Evolutionary conservation across 1,284 basidiomycete species (phyloP), one percentile per base, ranked within the genome.

Genomic region (Sanghuangporus baumii): DNA sequence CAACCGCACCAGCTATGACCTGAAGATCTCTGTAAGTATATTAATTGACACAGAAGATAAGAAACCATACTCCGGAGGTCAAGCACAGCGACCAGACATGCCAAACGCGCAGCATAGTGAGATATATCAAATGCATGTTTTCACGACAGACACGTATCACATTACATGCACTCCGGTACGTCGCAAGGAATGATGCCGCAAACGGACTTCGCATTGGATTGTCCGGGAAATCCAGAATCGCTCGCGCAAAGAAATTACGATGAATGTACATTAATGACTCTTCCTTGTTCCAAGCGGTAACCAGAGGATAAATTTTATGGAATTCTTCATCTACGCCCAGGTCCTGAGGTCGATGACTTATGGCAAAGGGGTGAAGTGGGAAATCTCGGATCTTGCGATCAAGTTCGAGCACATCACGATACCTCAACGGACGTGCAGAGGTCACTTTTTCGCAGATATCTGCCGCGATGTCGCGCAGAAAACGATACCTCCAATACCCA

Each of bases 1-100:
- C 66, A 23, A 68, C 63, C 2, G 67, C 65, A 18, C 66, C 67
- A 2, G 67, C 57, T 54, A 68, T 65, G 46, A 66, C 47, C 64
- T 65, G 41, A 41, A 36, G 26, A 20, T 14, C 23, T 51, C 48
- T 9, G 7, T 23, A 11, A 31, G 2, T 14, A 14, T 41, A 38
- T 52, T 34, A 7, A 12, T 56, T 37, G 8, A 20, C 20, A 12
- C 31, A 23, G 20, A 36, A 7, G n/a, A 8, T 20, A 55, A 43
- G 26, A 41, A 38, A 51, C 26, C 52, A 20, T 57, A 62, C 58
- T 16, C 51, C 47, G 18, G 34, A 55, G 16, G 58, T 18, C 9
- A 63, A 41, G 23, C 41, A 46, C 18, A 55, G 48, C 16, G 56
- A 18, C 61, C 61, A 63, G 8, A 61, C 38, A 18, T 37, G 34